A percentile compares a stretch with the other conserved stretches of the same genome.
Conservation (phyloP, 805 yeast genomes). For the Lachancea meyersii region DNA sequence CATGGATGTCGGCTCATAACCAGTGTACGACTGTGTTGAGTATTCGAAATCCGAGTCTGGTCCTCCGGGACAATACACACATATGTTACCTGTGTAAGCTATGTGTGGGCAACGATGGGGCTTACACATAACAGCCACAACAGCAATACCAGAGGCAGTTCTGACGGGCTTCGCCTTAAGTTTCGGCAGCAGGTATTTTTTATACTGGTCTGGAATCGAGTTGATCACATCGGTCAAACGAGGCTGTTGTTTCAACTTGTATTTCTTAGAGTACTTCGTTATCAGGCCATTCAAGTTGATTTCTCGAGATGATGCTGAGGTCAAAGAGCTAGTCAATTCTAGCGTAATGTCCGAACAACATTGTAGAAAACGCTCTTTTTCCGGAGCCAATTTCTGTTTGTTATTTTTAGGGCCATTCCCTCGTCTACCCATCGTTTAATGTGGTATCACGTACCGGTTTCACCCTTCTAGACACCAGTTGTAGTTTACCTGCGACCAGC, state of each 20-base stretch:
- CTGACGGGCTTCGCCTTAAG: conserved; percentile 97
- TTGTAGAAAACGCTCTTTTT: conserved; percentile 84
- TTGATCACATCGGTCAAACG: conserved; percentile 89
- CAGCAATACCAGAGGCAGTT: conserved; percentile 98
- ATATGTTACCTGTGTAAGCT: conserved; percentile 96
- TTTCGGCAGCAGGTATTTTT: conserved; percentile 84
- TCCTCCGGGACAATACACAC: conserved; percentile 99
- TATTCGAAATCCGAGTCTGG: conserved; percentile 98
- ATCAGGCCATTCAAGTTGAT: conserved; percentile 88
- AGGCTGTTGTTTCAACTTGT: conserved; percentile 88
- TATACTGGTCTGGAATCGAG: conserved; percentile 93
- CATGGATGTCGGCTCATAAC: conserved; percentile 98
- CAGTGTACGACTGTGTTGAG: conserved; percentile 96
- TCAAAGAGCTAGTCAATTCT: conserved; percentile 73
- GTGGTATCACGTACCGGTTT: not conserved
- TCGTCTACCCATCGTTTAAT: conserved; percentile 29
- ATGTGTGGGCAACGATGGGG: conserved; percentile 99
- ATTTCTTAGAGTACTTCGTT: conserved; percentile 78
- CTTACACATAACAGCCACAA: conserved; percentile 98
- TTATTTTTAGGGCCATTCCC: conserved; percentile 36
- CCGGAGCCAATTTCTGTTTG: conserved; percentile 74
- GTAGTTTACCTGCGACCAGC: not conserved
- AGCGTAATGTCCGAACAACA: conserved; percentile 89
- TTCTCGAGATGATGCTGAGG: conserved; percentile 41
- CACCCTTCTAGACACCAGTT: not conserved